Evolutionary conservation across 495 filamentous ascomycete genomes (phyloP), one percentile per base, ranked within the genome.

Genomic region (Darksidea phi): DNA sequence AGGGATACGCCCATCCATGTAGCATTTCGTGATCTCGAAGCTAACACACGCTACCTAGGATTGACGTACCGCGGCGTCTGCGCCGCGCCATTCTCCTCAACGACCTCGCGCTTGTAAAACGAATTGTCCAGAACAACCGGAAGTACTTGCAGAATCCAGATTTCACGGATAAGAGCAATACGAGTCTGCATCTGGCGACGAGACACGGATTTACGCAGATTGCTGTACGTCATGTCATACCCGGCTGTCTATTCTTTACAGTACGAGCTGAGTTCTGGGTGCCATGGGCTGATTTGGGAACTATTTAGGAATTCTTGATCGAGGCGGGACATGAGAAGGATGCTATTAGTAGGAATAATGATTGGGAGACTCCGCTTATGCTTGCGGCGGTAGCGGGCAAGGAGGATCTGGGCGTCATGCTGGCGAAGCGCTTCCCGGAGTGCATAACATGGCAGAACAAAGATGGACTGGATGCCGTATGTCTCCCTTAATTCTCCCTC

Each of bases 141-240:
- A 61, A 72, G 50, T 78, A 83, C 55, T 77, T 94, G n/a, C 82
- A 83, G 67, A 89, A 90, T 71, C 86, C 88, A 1, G 87, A 91
- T 71, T 78, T 80, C 68, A 76, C 51, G 11, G 74, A 80, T 63
- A 73, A 79, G 59, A 72, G 76, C 65, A 91, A 91, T 72, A 91
- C 89, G 13, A 87, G 82, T 47, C 80, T 95, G 11, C 90, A 95
- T 72, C 79, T 94, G 8, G 85, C 88, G 26, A 85, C 86, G 24
- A 77, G 79, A 28, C 79, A 87, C 48, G 88, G 88, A n/a, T 80
- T 84, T 65, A 72, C 84, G 12, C 70, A 80, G 15, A 86, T 91
- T 61, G 82, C 80, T 70, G 73, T 79, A 61, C 28, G 73, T 68
- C 26, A n/a, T n/a, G n/a, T n/a, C n/a, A n/a, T n/a, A n/a, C n/a